A percentile compares a stretch with the other conserved stretches of the same genome.
phyloP scores from a whole-genome alignment of 495 filamentous ascomycete species.

The Sporormia fimetaria region DNA sequence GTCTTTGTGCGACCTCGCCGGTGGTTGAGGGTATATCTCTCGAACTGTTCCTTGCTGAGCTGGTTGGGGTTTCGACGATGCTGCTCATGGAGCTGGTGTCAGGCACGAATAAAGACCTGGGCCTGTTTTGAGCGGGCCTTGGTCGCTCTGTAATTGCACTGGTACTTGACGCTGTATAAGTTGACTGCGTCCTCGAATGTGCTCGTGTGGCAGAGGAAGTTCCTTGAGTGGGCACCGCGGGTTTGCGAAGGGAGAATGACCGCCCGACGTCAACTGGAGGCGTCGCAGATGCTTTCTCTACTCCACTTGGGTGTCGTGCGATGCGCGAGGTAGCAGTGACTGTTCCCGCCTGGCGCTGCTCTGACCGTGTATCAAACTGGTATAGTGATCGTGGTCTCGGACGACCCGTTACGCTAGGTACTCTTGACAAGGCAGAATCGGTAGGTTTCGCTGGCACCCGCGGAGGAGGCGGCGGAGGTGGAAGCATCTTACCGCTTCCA shows the following conservation, averaged over 20 bases:
- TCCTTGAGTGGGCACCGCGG: slow-evolving; percentile 2
- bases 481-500: neutral
- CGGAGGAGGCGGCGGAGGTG: neutral
- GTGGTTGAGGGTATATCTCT: no score
- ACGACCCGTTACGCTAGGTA: slow-evolving; percentile 1
- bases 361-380: neutral
- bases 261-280: slow-evolving; percentile 8
- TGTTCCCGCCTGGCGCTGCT: neutral
- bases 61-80: no score
- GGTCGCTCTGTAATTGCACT: neutral
- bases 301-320: slow-evolving; percentile 1
- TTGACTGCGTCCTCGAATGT: slow-evolving; percentile 15
- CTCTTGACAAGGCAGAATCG: neutral
- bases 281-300: slow-evolving; percentile 1
- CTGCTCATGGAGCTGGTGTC: no score
- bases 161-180: neutral
- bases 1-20: no score
- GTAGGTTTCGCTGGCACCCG: neutral
- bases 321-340: neutral
- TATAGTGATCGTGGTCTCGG: slow-evolving; percentile 18
- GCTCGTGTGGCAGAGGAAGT: slow-evolving; percentile 1
- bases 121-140: slow-evolving; percentile 1
- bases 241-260: slow-evolving; percentile 19
- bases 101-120: slow-evolving; percentile 6
- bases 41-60: neutral